Base-by-base conservation (phyloP, 257 asterid genomes). In the Nicotiana undulata region DNA sequence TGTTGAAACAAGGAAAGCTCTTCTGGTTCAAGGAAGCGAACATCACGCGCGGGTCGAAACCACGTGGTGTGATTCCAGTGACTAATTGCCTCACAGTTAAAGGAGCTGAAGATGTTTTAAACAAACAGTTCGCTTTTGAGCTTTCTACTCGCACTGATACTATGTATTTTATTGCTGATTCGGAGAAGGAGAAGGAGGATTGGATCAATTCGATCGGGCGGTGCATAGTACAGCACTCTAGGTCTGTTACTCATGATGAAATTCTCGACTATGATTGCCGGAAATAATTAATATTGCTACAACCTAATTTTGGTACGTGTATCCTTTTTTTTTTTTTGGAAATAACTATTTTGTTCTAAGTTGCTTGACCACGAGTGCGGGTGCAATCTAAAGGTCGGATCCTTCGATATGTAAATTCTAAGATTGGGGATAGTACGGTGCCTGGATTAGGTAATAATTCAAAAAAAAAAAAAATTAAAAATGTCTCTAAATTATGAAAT, bases 171-270 rank as follows among this genome's bases (percentile, higher is more conserved):
- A 89, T 93, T 63, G 97, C 97, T 53, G 99, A 93, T 83, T 83
- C 97, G 17, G 99, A 95, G 83, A 91, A 91, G 88, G 97, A 93
- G 68, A 92, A 93, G 89, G 99, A 95, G 86, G 97, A 95, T 58
- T 95, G 97, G 99, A 93, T 95, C 80, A 95, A 95, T 78, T 92
- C 99, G 5, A 91, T 93, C 80, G 99, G 99, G 24, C 88, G 97
- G 64, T 91, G 97, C 20, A 92, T 92, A 55, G 95, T 92, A 31
- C 97, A 95, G 96, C 94, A 88, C 80, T 95, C 99, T 9, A 89
- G 98, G 88, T 95, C 98, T 6, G 94, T 95, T 81, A 93, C 97
- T 8, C 89, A 84, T 85, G 68, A 89, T 74, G 99, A 95, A 82
- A 85, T 95, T 81, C 92, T 95, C 28, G 98, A 95, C 85, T 95